phyloP scores from a whole-genome alignment of 495 filamentous ascomycete genomes.

The Trichoderma erinaceum region DNA sequence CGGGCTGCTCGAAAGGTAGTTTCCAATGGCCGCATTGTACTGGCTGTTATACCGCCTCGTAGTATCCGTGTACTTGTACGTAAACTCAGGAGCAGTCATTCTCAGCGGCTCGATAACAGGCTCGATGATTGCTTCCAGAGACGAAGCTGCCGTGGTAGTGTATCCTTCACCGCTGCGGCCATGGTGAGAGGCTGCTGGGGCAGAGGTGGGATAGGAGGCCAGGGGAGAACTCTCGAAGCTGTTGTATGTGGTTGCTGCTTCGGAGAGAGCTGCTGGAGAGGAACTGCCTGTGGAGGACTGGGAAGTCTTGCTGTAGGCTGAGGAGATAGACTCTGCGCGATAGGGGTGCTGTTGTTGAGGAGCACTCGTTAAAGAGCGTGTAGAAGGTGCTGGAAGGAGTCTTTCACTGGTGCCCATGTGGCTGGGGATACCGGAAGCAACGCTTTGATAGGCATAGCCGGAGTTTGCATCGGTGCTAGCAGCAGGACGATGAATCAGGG shows the following conservation, averaged over 20 bases:
- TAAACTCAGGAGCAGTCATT: not conserved
- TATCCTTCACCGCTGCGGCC: not conserved
- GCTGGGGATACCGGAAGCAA: not conserved
- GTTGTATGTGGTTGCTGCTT: not conserved
- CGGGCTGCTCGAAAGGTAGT: not conserved
- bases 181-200: not conserved
- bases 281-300: slow-evolving; percentile 9
- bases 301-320: slow-evolving; percentile 13
- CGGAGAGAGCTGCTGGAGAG: not conserved
- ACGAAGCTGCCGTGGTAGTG: not conserved
- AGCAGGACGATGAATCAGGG: slow-evolving; percentile 2
- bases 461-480: not conserved
- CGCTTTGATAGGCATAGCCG: not conserved
- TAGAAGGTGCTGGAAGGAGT: not conserved
- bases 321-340: slow-evolving; percentile 9
- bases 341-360: slow-evolving; percentile 9
- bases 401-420: not conserved
- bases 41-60: not conserved
- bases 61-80: slow-evolving; percentile 8
- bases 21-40: not conserved
- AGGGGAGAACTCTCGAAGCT: slow-evolving; percentile 3
- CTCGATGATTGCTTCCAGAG: not conserved
- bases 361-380: not conserved
- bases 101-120: not conserved
- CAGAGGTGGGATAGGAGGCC: not conserved